Evolutionary conservation across 768 basidiomycete species (phyloP).

Genomic region (Neoboletus brunneissimus): DNA sequence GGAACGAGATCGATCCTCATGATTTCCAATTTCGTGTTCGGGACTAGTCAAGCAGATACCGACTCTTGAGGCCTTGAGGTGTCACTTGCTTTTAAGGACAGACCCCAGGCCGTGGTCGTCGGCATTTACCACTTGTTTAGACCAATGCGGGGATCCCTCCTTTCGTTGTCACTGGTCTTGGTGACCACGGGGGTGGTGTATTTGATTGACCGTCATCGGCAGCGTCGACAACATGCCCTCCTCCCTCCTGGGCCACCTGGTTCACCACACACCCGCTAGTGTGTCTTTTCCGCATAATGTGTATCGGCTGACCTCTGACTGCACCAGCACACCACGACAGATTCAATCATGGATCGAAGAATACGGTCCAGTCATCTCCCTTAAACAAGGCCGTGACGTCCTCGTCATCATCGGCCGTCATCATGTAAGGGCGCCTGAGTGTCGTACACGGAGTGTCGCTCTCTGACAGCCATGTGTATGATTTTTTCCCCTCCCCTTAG

Average conservation of each 20-base stretch:
- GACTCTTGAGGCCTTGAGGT: no score
- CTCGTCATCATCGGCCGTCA: constrained; percentile 27
- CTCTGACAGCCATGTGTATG: neutral
- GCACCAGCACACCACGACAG: constrained; percentile 11
- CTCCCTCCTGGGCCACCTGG: constrained; percentile 22
- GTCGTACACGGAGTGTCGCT: neutral
- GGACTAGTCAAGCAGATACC: no score
- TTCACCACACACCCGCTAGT: constrained; percentile 21
- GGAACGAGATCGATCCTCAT: no score
- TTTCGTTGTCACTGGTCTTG: neutral
- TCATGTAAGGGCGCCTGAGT: constrained; percentile 1
- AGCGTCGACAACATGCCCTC: constrained; percentile 6
- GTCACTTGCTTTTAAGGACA: no score
- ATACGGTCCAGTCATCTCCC: constrained; percentile 28
- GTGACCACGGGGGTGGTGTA: neutral
- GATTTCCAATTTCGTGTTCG: no score
- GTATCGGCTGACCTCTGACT: neutral
- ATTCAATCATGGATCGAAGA: constrained; percentile 25
- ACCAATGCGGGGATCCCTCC: no score
- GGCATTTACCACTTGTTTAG: no score
- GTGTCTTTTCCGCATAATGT: neutral
- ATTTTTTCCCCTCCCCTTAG: neutral
- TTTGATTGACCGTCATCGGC: constrained; percentile 4
- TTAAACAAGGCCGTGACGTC: constrained; percentile 23
- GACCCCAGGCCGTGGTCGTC: no score